These are phyloP conservation scores for Taiozyma onychis DNA, from an alignment of 1,139 yeast species.

Conservation along the genomic window DNA sequence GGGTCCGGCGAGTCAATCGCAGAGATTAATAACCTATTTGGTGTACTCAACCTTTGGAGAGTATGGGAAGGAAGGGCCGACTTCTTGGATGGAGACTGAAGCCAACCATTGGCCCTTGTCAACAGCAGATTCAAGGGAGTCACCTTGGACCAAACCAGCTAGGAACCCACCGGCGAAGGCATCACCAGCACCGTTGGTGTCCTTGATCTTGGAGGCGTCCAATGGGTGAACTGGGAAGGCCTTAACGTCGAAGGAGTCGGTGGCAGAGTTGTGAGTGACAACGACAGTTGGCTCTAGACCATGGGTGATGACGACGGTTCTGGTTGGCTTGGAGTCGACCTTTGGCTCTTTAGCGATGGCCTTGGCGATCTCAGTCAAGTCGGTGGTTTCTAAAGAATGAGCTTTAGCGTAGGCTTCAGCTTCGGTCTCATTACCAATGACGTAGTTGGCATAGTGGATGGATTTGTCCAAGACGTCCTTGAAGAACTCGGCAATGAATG, in stretches of 20 bases:
- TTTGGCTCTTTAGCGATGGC: conserved; percentile 75
- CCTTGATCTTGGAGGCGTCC: conserved; percentile 62
- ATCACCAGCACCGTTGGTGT: conserved; percentile 99
- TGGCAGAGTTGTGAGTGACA: conserved; percentile 47
- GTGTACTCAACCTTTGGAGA: conserved; percentile 47
- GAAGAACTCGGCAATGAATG: conserved; percentile 93
- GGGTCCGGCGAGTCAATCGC: background rate
- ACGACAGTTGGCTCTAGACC: conserved; percentile 86
- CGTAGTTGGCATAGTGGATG: conserved; percentile 82
- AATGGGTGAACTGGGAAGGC: conserved; percentile 68
- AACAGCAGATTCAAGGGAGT: conserved; percentile 54
- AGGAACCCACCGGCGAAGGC: conserved; percentile 98
- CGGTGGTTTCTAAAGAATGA: conserved; percentile 58
- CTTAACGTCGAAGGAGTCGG: conserved; percentile 42
- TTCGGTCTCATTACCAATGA: conserved; percentile 95
- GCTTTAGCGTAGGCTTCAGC: conserved; percentile 93
- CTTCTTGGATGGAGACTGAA: conserved; percentile 79
- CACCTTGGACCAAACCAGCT: conserved; percentile 80
- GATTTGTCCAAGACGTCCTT: conserved; percentile 81
- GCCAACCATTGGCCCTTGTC: conserved; percentile 98
- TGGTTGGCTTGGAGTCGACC: conserved; percentile 60
- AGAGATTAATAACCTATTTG: background rate
- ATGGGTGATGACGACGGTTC: conserved; percentile 89
- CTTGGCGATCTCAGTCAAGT: conserved; percentile 75
- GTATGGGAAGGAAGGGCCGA: conserved; percentile 92